Evolutionary conservation across 2,329 filamentous ascomycete genomes (phyloP), one percentile per base, ranked within the genome.

Genomic region (Alternaria brassicae): DNA sequence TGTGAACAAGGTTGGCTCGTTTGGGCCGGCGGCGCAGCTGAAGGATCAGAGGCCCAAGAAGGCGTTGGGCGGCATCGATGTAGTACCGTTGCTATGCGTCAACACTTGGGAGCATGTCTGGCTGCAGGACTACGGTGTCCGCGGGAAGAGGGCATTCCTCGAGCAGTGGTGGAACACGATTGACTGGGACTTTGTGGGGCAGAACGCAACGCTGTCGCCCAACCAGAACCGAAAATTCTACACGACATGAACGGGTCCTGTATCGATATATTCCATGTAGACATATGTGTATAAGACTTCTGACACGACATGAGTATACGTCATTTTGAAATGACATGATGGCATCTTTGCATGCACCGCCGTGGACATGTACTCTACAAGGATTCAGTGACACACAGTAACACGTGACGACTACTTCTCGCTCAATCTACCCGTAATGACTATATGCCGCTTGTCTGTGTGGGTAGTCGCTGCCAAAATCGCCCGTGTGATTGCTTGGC

Each of bases 31-130:
- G 5, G 59, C 72, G 32, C 67, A 72, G 47, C 67, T 71, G 47
- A 61, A 67, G 59, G 68, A 65, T 30, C 73, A 68, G 61, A 50
- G 44, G 42, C 66, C 73, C 13, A 78, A 77, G 55, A 77, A 84
- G 59, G 84, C 88, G 5, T 88, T 90, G 2, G 90, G 90, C 37
- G 89, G 89, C 58, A 84, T 87, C 64, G 85, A 90, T 48, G 78
- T 93, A 32, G 83, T 88, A 56, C 93, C 94, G 12, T 83, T 98
- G 61, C 82, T 99, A 70, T 97, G 94, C 76, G 85, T 98, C 60
- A 98, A 93, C 81, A 97, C 93, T 5, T 99, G 95, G 95, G 90
- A 98, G 82, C 95, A 98, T 80, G 89, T 90, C 8, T 99, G 91
- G 87, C 81, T 98, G 77, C 85, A 86, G 55, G 93, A 98, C 77